Evolutionary conservation across 768 basidiomycete species (phyloP).

Genomic region (Hericium rajendrae): DNA sequence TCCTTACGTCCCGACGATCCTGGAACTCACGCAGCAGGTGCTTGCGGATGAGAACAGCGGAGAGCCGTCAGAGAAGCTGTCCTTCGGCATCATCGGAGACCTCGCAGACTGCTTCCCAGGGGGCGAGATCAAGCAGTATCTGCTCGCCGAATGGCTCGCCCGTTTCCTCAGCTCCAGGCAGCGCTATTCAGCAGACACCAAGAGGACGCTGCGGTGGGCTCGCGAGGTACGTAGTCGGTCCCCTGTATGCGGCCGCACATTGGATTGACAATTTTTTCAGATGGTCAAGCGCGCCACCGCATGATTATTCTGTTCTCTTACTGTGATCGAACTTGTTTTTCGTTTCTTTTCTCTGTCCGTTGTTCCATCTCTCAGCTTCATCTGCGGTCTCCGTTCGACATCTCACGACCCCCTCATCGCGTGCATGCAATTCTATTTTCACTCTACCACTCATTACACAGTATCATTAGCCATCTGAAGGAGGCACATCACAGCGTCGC

Average conservation of each 20-base stretch:
- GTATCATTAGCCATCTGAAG: constrained; percentile 53
- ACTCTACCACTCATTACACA: constrained; percentile 31
- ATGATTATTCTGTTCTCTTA: constrained; percentile 2
- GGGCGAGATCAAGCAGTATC: constrained; percentile 69
- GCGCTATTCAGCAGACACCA: constrained; percentile 68
- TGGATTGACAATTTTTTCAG: constrained; percentile 25
- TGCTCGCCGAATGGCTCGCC: constrained; percentile 76
- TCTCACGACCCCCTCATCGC: neutral
- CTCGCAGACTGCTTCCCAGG: constrained; percentile 80
- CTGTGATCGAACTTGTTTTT: constrained; percentile 3
- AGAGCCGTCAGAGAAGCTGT: constrained; percentile 64
- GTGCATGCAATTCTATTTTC: constrained; percentile 19
- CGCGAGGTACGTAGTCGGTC: constrained; percentile 55
- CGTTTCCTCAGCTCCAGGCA: constrained; percentile 62
- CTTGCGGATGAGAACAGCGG: constrained; percentile 75
- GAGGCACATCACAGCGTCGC: constrained; percentile 40
- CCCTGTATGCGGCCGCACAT: neutral
- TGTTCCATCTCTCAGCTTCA: constrained; percentile 24
- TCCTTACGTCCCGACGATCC: constrained; percentile 60
- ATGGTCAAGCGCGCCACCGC: constrained; percentile 70
- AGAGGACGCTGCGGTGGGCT: constrained; percentile 89
- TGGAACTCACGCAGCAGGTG: constrained; percentile 75
- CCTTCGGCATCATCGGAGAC: constrained; percentile 86
- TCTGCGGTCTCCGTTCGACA: constrained; percentile 14
- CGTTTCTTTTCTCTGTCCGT: constrained; percentile 15